These are phyloP conservation scores for Aspergillus asperescens DNA, from an alignment of 495 filamentous ascomycete genomes.

Conservation along the genomic window DNA sequence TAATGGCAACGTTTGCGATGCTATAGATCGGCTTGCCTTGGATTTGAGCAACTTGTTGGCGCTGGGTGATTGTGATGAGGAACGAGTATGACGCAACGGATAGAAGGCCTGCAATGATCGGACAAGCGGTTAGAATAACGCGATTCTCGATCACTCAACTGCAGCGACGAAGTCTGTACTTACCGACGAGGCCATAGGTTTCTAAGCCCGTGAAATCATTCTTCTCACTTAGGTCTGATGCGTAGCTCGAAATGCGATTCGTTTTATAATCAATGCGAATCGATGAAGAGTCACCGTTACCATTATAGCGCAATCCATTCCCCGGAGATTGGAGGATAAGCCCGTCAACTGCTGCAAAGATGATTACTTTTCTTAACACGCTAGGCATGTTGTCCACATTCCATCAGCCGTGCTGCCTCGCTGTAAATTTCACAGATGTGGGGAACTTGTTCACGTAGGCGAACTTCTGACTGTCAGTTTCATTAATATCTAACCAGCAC, in stretches of 20 bases:
- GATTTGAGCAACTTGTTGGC: constrained; percentile 83
- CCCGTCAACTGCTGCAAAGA: constrained; percentile 82
- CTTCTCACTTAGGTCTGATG: constrained; percentile 33
- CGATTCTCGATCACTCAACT: not conserved
- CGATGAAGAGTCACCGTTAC: constrained; percentile 38
- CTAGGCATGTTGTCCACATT: constrained; percentile 54
- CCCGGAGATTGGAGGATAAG: constrained; percentile 71
- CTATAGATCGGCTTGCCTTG: constrained; percentile 77
- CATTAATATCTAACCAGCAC: not conserved
- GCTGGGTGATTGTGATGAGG: constrained; percentile 75
- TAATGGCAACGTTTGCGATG: constrained; percentile 78
- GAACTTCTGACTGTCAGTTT: not conserved
- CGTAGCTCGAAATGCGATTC: constrained; percentile 46
- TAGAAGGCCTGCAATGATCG: constrained; percentile 52
- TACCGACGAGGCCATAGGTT: constrained; percentile 82
- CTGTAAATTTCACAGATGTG: constrained; percentile 12
- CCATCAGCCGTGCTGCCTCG: not conserved
- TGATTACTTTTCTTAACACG: constrained; percentile 69
- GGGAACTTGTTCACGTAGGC: not conserved
- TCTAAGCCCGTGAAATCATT: constrained; percentile 50
- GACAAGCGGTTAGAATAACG: not conserved
- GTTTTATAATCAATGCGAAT: constrained; percentile 73
- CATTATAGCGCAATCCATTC: constrained; percentile 41
- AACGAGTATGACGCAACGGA: constrained; percentile 71
- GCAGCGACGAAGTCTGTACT: constrained; percentile 15